Evolutionary conservation across 805 yeast species (phyloP).

Genomic region (Pichia membranifaciens): DNA sequence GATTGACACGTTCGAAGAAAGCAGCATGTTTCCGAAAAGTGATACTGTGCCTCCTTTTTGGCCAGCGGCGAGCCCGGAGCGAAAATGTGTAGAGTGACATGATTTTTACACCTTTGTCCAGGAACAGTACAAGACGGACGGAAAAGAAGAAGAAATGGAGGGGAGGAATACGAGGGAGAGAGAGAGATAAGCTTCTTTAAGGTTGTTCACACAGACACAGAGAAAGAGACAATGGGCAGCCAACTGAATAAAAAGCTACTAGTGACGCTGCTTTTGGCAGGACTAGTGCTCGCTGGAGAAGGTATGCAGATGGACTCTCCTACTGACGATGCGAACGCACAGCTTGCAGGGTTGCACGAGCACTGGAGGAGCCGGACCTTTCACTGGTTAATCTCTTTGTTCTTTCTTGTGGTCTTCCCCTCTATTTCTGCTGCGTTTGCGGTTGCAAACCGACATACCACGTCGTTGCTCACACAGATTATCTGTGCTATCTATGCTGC

Average conservation of each 20-base stretch:
- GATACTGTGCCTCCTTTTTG: too few relatives aligned
- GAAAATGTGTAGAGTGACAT: too few relatives aligned
- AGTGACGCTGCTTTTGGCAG: not conserved
- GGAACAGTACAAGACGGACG: too few relatives aligned
- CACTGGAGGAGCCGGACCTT: constrained; percentile 42
- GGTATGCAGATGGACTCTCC: constrained; percentile 21
- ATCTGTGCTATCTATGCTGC: constrained; percentile 45
- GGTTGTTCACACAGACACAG: too few relatives aligned
- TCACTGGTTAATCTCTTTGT: constrained; percentile 8
- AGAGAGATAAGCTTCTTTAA: not conserved
- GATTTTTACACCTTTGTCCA: not conserved
- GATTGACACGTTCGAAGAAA: too few relatives aligned
- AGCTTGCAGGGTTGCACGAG: constrained; percentile 10
- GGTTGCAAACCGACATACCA: constrained; percentile 44
- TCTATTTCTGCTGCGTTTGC: constrained; percentile 50
- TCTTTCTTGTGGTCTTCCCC: constrained; percentile 45
- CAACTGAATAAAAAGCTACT: not conserved
- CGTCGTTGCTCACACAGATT: constrained; percentile 42
- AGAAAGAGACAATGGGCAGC: not conserved
- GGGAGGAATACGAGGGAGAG: not conserved
- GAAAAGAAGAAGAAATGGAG: not conserved
- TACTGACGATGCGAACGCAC: constrained; percentile 15
- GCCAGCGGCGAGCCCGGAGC: too few relatives aligned
- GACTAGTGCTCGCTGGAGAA: constrained; percentile 2
- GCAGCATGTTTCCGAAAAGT: too few relatives aligned